Evolutionary conservation across 495 filamentous ascomycete genomes (phyloP), one percentile per base, ranked within the genome.

Genomic region (Geoglossum glabrum): DNA sequence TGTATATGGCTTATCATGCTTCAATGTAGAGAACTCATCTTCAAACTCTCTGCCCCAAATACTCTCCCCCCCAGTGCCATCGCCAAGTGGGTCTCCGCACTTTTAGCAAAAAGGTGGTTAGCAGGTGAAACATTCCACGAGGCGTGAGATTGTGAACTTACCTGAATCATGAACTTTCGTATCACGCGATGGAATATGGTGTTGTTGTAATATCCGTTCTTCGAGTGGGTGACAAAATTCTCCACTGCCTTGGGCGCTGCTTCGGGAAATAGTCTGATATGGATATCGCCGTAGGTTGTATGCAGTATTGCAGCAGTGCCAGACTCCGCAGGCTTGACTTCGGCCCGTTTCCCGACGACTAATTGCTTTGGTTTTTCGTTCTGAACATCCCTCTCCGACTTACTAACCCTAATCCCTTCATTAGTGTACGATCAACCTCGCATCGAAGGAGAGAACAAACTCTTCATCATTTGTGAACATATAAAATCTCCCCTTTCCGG

Each of bases 141-240:
- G 33, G 4, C n/a, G 9, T 10, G 27, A 57, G 1, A 3, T 31
- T 3, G 55, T n/a, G 21, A 54, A 8, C 61, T 26, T n/a, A 63
- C 62, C 60, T 83, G 79, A 58, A 99, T 95, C 92, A 99, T 99
- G 71, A 99, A 99, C 66, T 97, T 97, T 59, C 84, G 80, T 65
- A 99, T 96, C 7, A 99, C 84, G 19, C 92, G 83, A 69, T 99
- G 92, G 75, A 99, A 99, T 61, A 95, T 90, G 13, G 89, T 89
- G 67, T 86, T 85, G 70, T 97, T 95, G 73, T 97, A 99, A 70
- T 97, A 97, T 1, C 87, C 87, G 55, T 79, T 79, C 56, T 82
- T 84, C 1, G 87, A 77, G 61, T 97, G 92, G 0, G 88, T 93
- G 52, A 89, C 86, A 66, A 99, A 99, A 70, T 99, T 99, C 73